These are phyloP conservation scores for Ceratobasidium sp. DNA, from an alignment of 1,284 basidiomycete species.

Conservation along the genomic window DNA sequence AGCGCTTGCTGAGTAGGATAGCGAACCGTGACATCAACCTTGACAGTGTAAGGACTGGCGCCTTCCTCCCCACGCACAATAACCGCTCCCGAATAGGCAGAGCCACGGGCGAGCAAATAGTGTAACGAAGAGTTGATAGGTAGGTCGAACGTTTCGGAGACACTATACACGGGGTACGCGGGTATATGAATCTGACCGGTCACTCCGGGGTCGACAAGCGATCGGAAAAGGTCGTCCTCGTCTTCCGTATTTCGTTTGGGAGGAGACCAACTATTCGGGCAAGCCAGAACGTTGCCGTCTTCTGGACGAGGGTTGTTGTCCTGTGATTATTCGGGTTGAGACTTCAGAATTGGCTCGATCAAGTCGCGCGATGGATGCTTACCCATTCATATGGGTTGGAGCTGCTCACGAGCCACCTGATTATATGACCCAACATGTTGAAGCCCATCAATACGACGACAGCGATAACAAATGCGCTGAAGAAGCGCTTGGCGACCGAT, in stretches of 20 bases:
- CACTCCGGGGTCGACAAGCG: not conserved
- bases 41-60: slow-evolving; percentile 8
- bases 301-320: slow-evolving; percentile 28
- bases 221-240: not conserved
- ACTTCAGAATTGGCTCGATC: not conserved
- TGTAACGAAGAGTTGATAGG: slow-evolving; percentile 33
- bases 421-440: not conserved
- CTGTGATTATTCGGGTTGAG: slow-evolving; percentile 4
- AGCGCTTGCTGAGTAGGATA: slow-evolving; percentile 18
- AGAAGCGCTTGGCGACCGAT: slow-evolving; percentile 38
- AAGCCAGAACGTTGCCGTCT: slow-evolving; percentile 33
- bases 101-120: slow-evolving; percentile 34
- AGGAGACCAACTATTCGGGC: slow-evolving; percentile 10
- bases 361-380: not conserved
- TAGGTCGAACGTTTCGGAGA: slow-evolving; percentile 15
- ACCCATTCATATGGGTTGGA: slow-evolving; percentile 14
- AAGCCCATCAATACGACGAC: slow-evolving; percentile 9
- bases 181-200: slow-evolving; percentile 7
- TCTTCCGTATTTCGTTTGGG: not conserved
- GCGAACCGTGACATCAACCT: slow-evolving; percentile 25
- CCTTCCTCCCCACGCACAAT: slow-evolving; percentile 25
- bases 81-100: slow-evolving; percentile 13
- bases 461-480: slow-evolving; percentile 14
- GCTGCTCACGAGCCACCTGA: not conserved
- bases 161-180: slow-evolving; percentile 25